A percentile compares a stretch with the other conserved stretches of the same genome.
phyloP scores from a whole-genome alignment of 805 yeast genomes.

The Suhomyces emberorum region DNA sequence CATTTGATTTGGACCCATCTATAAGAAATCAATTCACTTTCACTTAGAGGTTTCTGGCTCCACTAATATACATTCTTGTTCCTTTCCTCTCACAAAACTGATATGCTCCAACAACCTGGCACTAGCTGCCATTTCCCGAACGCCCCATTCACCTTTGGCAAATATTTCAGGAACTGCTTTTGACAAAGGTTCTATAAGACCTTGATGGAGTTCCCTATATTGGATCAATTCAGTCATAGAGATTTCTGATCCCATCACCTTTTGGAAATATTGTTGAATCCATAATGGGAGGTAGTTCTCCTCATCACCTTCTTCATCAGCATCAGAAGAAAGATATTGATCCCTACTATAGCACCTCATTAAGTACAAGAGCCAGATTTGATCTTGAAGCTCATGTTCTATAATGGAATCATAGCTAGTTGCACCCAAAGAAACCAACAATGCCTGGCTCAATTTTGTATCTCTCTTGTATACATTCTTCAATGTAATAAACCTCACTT shows the following conservation, averaged over 20 bases:
- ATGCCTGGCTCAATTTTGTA: slow-evolving; percentile 48
- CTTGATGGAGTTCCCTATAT: slow-evolving; percentile 50
- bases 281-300: slow-evolving; percentile 50
- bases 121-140: slow-evolving; percentile 47
- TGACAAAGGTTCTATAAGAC: slow-evolving; percentile 48
- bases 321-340: slow-evolving; percentile 17
- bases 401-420: slow-evolving; percentile 50
- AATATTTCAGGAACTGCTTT: slow-evolving; percentile 57
- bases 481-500: slow-evolving; percentile 48
- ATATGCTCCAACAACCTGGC: slow-evolving; percentile 51
- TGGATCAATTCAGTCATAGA: slow-evolving; percentile 54
- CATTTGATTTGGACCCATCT: too few species aligned
- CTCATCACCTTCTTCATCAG: slow-evolving; percentile 17
- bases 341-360: slow-evolving; percentile 53
- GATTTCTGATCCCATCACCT: slow-evolving; percentile 35
- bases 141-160: slow-evolving; percentile 47
- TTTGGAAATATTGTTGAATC: slow-evolving; percentile 39
- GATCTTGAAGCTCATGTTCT: slow-evolving; percentile 49
- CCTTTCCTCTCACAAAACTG: slow-evolving; percentile 46
- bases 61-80: slow-evolving; percentile 42
- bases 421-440: slow-evolving; percentile 56
- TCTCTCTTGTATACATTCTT: slow-evolving; percentile 59
- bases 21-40: too few species aligned
- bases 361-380: slow-evolving; percentile 59
- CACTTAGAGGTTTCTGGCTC: too few species aligned